Evolutionary conservation across 2,329 filamentous ascomycete genomes (phyloP), one percentile per base, ranked within the genome.

Genomic region (Colletotrichum camelliae): DNA sequence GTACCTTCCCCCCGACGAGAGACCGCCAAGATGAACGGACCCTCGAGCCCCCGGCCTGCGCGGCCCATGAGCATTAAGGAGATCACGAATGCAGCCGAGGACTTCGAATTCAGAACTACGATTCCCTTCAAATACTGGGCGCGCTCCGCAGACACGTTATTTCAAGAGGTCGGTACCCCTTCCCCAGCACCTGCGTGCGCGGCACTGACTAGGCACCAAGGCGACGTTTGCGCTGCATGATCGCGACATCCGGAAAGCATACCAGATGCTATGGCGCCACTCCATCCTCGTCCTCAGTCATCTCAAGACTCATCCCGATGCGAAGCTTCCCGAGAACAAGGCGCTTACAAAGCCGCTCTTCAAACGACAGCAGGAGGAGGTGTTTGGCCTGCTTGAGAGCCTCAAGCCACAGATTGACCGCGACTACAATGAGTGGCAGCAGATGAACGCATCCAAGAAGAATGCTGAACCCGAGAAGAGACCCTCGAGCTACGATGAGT

Each of bases 211-310:
- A 35, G 37, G 33, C 55, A 71, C 39, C 15, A 81, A 98, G 95
- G 96, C 95, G 24, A 89, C 92, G 67, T 95, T 96, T 80, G 98
- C 98, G 82, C 90, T 97, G 80, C 90, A 91, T 57, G 96, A 98
- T 84, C 93, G 94, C 80, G 96, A 98, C 84, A 92, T 95, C 78
- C 92, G 96, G 80, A 94, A 97, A 81, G 95, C 96, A 6, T 99
- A 98, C 84, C 90, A 98, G 70, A 92, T 98, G 75, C 91, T 98
- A n/a, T 95, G 97, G 82, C 93, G 97, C 79, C 96, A 98, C 85
- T 95, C 95, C 12, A 90, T 93, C 69, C 92, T 99, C n/a, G 91
- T 98, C 29, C 87, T 98, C 33, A 91, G 95, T 8, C 90, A 94
- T 70, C 88, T 99, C 10, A 89, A 91, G 1, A 89, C 87, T 2